Evolutionary conservation across 225 moss, liverwort and hornwort genomes (phyloP).

Genomic region (Asterella californica): DNA sequence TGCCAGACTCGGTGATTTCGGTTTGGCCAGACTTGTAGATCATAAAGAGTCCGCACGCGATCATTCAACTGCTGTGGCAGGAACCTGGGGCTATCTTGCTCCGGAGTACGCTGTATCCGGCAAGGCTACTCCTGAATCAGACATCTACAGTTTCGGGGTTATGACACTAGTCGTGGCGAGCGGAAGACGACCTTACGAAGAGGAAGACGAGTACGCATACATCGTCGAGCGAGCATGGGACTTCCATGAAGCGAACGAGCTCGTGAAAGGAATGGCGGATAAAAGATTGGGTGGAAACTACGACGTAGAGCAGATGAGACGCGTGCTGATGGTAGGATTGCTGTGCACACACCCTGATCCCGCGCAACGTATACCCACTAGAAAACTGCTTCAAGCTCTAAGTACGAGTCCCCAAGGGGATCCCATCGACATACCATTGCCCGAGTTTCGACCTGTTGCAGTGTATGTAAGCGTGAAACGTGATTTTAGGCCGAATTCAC

Average conservation of each 20-base stretch:
- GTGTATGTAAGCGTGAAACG: neutral
- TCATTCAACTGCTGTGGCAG: constrained; percentile 63
- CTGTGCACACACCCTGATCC: constrained; percentile 18
- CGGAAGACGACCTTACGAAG: neutral
- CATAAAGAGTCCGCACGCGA: constrained; percentile 64
- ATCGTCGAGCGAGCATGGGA: constrained; percentile 4
- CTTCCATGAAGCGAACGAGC: constrained; percentile 4
- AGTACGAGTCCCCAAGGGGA: neutral
- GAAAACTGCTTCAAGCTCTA: neutral
- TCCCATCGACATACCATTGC: neutral
- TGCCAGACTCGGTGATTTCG: constrained; percentile 80
- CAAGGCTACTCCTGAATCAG: constrained; percentile 59
- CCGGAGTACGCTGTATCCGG: constrained; percentile 32
- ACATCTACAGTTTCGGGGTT: constrained; percentile 17
- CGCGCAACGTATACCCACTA: neutral
- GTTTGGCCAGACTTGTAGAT: constrained; percentile 66
- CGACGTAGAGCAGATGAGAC: constrained; percentile 1
- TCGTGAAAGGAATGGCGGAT: constrained; percentile 2
- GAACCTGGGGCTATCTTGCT: constrained; percentile 48
- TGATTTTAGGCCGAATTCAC: neutral
- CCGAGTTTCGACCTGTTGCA: constrained; percentile 6
- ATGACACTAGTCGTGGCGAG: constrained; percentile 1
- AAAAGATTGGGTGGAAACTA: neutral
- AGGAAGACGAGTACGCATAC: neutral
- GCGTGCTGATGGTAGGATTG: constrained; percentile 3